Percentiles rank a stretch among this genome's conserved stretches.
Evolutionary conservation across 2,329 filamentous ascomycete genomes (phyloP).

Genomic region (Aspergillus novofumigatus): DNA sequence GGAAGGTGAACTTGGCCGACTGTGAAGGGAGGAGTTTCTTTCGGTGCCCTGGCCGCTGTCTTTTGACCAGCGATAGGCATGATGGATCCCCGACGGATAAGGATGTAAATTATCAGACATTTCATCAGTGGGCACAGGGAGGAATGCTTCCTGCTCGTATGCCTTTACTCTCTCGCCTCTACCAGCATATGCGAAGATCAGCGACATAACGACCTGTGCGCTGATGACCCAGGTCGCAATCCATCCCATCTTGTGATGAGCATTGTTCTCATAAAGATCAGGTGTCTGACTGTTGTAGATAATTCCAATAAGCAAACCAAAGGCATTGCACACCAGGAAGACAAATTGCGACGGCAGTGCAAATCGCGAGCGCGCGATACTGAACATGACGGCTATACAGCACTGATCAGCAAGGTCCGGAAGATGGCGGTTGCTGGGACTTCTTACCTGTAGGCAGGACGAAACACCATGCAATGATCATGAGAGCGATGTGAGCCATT

Average conservation of each 20-base stretch:
- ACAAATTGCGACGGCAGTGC: conserved; percentile 65
- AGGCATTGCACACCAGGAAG: conserved; percentile 61
- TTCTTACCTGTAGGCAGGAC: conserved; percentile 66
- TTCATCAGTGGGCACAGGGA: conserved; percentile 57
- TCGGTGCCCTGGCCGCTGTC: conserved; percentile 75
- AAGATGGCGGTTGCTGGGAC: background rate
- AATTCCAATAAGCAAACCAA: conserved; percentile 61
- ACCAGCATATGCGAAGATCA: conserved; percentile 59
- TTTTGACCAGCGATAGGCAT: conserved; percentile 57
- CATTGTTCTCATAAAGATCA: conserved; percentile 80
- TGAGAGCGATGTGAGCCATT: conserved; percentile 65
- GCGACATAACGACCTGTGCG: conserved; percentile 65
- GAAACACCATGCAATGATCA: conserved; percentile 69
- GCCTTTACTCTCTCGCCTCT: conserved; percentile 33
- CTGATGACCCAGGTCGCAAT: conserved; percentile 67
- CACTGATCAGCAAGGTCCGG: background rate
- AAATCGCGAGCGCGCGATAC: conserved; percentile 71
- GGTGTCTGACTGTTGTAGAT: conserved; percentile 78
- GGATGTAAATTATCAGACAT: conserved; percentile 51
- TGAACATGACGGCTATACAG: conserved; percentile 72
- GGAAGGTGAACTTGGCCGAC: conserved; percentile 60
- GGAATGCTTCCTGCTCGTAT: conserved; percentile 56
- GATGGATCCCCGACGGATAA: conserved; percentile 34
- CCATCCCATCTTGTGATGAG: conserved; percentile 89
- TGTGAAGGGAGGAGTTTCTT: conserved; percentile 62